A percentile compares a stretch with the other conserved stretches of the same genome.
These are phyloP conservation scores for Saturnispora quitensis DNA, from an alignment of 805 yeast genomes.

Conservation along the genomic window DNA sequence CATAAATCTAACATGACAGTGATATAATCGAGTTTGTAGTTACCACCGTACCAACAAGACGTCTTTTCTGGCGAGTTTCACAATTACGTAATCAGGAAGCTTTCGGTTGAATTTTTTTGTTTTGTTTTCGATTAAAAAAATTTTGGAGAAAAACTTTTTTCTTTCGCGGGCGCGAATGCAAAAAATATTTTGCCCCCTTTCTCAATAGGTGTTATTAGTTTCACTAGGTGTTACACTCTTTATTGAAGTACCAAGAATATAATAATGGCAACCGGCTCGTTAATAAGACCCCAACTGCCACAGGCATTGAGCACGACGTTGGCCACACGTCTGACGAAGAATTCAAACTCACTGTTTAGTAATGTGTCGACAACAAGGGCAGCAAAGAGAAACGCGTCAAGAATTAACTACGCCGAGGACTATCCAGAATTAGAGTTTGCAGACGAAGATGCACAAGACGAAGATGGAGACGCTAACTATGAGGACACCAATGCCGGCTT, in stretches of 20 bases:
- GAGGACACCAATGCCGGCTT: constrained; percentile 50
- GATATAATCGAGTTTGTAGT: too few relatives aligned
- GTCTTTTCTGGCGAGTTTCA: background rate
- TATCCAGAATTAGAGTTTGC: constrained; percentile 61
- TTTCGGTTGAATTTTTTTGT: background rate
- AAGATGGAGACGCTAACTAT: constrained; percentile 57
- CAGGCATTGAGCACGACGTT: constrained; percentile 78
- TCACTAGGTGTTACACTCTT: background rate
- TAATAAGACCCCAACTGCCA: constrained; percentile 35
- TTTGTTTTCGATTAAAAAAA: too few relatives aligned
- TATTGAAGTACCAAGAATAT: background rate
- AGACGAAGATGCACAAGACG: constrained; percentile 40
- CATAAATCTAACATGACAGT: too few relatives aligned
- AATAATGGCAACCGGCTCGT: constrained; percentile 2
- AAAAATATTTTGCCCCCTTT: background rate
- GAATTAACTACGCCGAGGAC: constrained; percentile 72
- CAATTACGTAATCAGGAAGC: background rate
- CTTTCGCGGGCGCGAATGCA: background rate
- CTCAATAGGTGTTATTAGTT: too few relatives aligned
- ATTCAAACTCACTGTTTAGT: constrained; percentile 62
- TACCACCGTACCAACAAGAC: too few relatives aligned
- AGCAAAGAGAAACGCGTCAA: constrained; percentile 57
- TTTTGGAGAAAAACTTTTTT: background rate
- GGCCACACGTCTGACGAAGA: constrained; percentile 61
- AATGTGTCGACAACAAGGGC: constrained; percentile 70